Evolutionary conservation across 371 early-diverging fungal genomes (phyloP).

Genomic region (Coemansia sp.): DNA sequence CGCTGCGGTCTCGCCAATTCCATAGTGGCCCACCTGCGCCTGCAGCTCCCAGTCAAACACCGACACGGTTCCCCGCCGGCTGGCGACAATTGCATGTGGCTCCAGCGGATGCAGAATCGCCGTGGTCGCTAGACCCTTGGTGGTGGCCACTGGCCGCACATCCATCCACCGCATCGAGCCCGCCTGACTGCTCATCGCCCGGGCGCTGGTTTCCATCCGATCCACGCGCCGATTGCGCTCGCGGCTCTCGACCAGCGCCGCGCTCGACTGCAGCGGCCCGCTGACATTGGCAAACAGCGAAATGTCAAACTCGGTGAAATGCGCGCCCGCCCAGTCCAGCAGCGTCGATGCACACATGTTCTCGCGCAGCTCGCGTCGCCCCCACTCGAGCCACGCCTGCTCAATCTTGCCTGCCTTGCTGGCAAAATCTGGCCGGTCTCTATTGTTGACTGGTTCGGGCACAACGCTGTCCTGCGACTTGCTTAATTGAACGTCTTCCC

Average conservation of each 20-base stretch:
- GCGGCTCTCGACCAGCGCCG: conserved; percentile 46
- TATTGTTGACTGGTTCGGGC: too few relatives aligned
- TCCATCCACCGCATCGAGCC: conserved; percentile 33
- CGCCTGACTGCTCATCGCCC: conserved; percentile 20
- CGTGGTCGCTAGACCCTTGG: conserved; percentile 13
- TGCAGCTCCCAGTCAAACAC: conserved; percentile 48
- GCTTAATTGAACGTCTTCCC: too few relatives aligned
- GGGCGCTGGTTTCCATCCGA: conserved; percentile 41
- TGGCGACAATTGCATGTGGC: conserved; percentile 48
- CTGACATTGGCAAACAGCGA: conserved; percentile 48
- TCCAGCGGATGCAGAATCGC: conserved; percentile 37
- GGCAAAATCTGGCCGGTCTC: too few relatives aligned
- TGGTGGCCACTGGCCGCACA: conserved; percentile 17
- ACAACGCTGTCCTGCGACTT: too few relatives aligned
- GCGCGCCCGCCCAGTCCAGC: conserved; percentile 52
- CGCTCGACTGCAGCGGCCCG: conserved; percentile 44
- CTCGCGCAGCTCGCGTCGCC: conserved; percentile 40
- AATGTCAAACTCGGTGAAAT: conserved; percentile 50
- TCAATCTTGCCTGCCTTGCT: conserved; percentile 12
- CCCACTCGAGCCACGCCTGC: conserved; percentile 48
- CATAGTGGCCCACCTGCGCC: conserved; percentile 32
- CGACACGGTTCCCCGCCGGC: conserved; percentile 27
- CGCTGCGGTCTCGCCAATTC: conserved; percentile 12
- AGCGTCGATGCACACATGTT: conserved; percentile 35
- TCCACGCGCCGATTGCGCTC: conserved; percentile 37